Percentiles rank a stretch among this genome's conserved stretches.
Conservation (phyloP, 1,284 basidiomycete species). For the Heliocybe sulcata region DNA sequence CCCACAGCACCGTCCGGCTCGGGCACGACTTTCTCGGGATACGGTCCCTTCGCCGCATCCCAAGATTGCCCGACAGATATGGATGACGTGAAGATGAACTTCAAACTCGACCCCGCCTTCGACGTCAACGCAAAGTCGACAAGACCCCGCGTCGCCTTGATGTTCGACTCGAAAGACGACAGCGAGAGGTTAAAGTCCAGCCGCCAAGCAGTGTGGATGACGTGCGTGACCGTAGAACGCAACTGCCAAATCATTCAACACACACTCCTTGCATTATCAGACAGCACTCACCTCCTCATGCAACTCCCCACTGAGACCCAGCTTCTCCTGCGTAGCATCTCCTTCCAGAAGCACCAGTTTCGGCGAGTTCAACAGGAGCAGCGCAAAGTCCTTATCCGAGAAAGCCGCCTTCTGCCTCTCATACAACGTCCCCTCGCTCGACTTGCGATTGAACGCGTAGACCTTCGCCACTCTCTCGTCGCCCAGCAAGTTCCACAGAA, state of each 20-base stretch:
- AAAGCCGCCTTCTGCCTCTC: neutral
- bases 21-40: slow-evolving; percentile 23
- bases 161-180: slow-evolving; percentile 26
- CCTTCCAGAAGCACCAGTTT: slow-evolving; percentile 2
- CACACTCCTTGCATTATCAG: neutral
- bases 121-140: slow-evolving; percentile 23
- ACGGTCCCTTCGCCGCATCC: slow-evolving; percentile 12
- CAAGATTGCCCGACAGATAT: slow-evolving; percentile 9
- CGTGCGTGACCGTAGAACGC: slow-evolving; percentile 5
- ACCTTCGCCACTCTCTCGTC: neutral
- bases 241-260: neutral
- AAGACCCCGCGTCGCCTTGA: slow-evolving; percentile 26
- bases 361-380: neutral
- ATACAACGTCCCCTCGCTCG: neutral
- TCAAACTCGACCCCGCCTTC: slow-evolving; percentile 5
- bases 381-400: neutral
- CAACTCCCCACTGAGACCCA: neutral
- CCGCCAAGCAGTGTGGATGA: slow-evolving; percentile 35
- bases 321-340: neutral
- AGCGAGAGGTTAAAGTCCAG: slow-evolving; percentile 33
- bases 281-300: slow-evolving; percentile 6
- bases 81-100: slow-evolving; percentile 25
- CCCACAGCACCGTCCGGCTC: slow-evolving; percentile 16
- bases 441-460: slow-evolving; percentile 3
- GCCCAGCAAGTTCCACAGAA: neutral